Base-by-base conservation (phyloP, 2,329 filamentous ascomycete species). In the Diaporthe australafricana region DNA sequence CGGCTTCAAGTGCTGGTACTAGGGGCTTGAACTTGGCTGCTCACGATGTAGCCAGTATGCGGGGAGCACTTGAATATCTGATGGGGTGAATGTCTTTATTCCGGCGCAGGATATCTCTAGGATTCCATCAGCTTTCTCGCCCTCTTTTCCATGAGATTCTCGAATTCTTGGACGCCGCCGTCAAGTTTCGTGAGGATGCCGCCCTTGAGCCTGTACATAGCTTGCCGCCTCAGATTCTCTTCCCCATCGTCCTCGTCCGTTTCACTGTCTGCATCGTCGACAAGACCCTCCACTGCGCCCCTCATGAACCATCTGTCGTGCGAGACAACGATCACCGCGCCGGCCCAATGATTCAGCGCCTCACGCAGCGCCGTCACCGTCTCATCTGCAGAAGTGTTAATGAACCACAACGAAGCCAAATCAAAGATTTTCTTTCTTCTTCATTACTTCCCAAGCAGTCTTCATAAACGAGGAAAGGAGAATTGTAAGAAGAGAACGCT, bases 271-370 rank as follows among this genome's bases (percentile, higher is more conserved):
- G 81, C 83, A 3, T 83, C 84, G 17, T 83, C 81, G 53, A 75
- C 77, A 57, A 87, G 81, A 0, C 91, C 91, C 78, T 94, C 92
- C 1, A 96, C 86, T 0, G 93, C 93, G 2, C 90, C 90, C 56
- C 91, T 87, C 82, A 96, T 88, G 77, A 97, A 92, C 86, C 93
- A 97, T 40, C 94, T 87, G 79, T 97, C 94, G 83, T 97, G 94
- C 45, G 91, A 94, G 5, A 96, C 91, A 6, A 96, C 83, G 48
- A 97, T 82, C 5, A 96, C 87, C 0, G 93, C 94, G 0, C 94
- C 94, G 70, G 91, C 87, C 87, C 93, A 97, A 3, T 83, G 83
- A 17, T 87, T 86, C 74, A 97, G 80, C 2, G 92, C 92, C 30
- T 88, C 86, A 0, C 92, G 87, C 69, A 97, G 81, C 2, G 92